Evolutionary conservation across 2,329 filamentous ascomycete genomes (phyloP).

Genomic region (Pestalotiopsis sp.): DNA sequence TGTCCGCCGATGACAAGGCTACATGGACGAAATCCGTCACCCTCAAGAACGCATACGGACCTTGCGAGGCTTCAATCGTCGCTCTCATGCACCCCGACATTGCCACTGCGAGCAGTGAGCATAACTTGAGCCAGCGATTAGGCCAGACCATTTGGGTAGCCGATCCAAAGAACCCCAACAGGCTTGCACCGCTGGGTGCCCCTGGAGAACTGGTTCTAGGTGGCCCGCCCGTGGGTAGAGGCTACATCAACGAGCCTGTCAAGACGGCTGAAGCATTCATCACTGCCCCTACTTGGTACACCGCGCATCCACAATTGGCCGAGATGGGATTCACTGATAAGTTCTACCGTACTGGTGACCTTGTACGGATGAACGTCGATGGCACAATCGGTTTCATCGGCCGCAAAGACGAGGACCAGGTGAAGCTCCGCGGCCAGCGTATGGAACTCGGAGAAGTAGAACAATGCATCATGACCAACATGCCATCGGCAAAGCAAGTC

Average conservation of each 20-base stretch:
- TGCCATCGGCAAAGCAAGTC: slow-evolving; percentile 11
- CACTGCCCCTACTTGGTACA: slow-evolving; percentile 27
- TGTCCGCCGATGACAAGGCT: slow-evolving; percentile 3
- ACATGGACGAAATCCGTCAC: slow-evolving; percentile 12
- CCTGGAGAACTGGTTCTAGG: slow-evolving; percentile 15
- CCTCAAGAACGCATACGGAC: slow-evolving; percentile 14
- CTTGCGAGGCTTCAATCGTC: slow-evolving; percentile 12
- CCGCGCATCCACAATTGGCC: neutral
- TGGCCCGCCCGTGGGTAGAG: slow-evolving; percentile 38
- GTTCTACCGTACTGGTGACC: slow-evolving; percentile 37
- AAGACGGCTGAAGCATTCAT: slow-evolving; percentile 42
- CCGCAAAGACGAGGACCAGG: slow-evolving; percentile 45
- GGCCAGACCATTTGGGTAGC: slow-evolving; percentile 18
- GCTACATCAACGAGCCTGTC: slow-evolving; percentile 41
- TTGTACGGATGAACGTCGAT: slow-evolving; percentile 30
- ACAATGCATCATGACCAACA: slow-evolving; percentile 22
- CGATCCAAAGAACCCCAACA: slow-evolving; percentile 16
- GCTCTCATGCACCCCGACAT: slow-evolving; percentile 11
- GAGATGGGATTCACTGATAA: neutral
- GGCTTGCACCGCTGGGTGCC: slow-evolving; percentile 18
- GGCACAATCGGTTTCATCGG: slow-evolving; percentile 37
- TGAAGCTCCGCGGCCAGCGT: slow-evolving; percentile 51
- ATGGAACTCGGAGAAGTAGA: slow-evolving; percentile 47
- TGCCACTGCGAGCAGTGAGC: neutral
- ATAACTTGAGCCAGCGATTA: slow-evolving; percentile 10